Base-by-base conservation (phyloP, 1,284 basidiomycete genomes). In the Naganishia cerealis region DNA sequence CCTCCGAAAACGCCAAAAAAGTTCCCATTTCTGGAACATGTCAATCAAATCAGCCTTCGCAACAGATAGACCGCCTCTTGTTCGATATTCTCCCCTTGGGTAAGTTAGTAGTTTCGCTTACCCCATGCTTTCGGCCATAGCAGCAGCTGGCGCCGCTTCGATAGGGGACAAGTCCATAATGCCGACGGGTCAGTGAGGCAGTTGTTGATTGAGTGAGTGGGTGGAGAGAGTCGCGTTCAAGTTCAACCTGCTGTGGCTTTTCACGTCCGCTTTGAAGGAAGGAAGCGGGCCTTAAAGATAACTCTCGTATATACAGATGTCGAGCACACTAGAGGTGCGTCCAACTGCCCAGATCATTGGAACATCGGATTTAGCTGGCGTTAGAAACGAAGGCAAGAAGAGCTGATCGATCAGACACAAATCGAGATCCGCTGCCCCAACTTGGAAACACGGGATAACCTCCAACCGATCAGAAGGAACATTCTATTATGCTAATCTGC, bases 1-100 rank as follows among this genome's bases (percentile, higher is more conserved):
- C 38, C 50, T 54, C 61, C 61, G 12, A 63, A 40, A 38, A 39
- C 61, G 50, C 50, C 21, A 21, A 54, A 16, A 54, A 53, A 0
- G 52, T 24, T 2, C 50, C 61, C 38, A n/a, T 16, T 54, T 15
- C 61, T 63, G 52, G 4, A 48, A 36, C n/a, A 50, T 6, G 40
- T 1, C 10, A 10, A 33, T 12, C 12, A n/a, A 26, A 10, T 36
- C 24, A 21, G 15, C 26, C 29, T 9, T 18, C 15, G 58, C 24
- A 16, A 21, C 10, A n/a, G 10, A 50, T 50, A 24, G n/a, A 24
- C n/a, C 21, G n/a, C 3, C 18, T 21, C 6, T 8, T 6, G 9
- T 15, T 50, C 40, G 9, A 15, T 13, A 33, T 33, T 33, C 29
- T 6, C 29, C 6, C 29, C 6, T 33, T 6, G 2, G 6, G 29